phyloP scores from a whole-genome alignment of 306 rosid species.

The Mimosa bimucronata region DNA sequence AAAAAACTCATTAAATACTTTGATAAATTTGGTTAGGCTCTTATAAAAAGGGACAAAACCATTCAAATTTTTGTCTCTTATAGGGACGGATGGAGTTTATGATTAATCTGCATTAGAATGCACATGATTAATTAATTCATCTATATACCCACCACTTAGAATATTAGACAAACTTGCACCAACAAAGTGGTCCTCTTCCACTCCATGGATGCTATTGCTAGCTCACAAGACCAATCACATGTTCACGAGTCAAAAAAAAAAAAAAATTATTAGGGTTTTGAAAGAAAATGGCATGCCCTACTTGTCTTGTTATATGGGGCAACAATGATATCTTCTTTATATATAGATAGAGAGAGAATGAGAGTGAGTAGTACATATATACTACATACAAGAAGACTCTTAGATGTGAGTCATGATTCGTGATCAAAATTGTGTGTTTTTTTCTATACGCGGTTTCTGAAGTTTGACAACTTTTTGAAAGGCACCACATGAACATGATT shows the following conservation, averaged over 20 bases:
- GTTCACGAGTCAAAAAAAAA: not conserved
- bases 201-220: conserved; percentile 14
- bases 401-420: no score
- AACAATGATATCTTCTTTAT: not conserved
- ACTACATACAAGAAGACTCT: no score
- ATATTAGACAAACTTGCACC: no score
- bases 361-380: no score
- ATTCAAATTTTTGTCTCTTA: no score
- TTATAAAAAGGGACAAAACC: no score
- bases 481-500: conserved; percentile 22
- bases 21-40: no score
- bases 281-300: not conserved
- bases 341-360: not conserved
- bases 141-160: no score
- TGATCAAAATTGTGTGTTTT: not conserved
- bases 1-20: no score
- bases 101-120: no score
- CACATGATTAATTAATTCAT: no score
- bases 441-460: conserved; percentile 18
- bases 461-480: conserved; percentile 36
- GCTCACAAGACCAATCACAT: conserved; percentile 21
- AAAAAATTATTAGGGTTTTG: not conserved
- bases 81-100: no score
- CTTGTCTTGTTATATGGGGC: not conserved
- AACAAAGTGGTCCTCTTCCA: conserved; percentile 2